A percentile compares a stretch with the other conserved stretches of the same genome.
Evolutionary conservation across 345 rosid species (phyloP).

Genomic region (Bruguiera sexangula): DNA sequence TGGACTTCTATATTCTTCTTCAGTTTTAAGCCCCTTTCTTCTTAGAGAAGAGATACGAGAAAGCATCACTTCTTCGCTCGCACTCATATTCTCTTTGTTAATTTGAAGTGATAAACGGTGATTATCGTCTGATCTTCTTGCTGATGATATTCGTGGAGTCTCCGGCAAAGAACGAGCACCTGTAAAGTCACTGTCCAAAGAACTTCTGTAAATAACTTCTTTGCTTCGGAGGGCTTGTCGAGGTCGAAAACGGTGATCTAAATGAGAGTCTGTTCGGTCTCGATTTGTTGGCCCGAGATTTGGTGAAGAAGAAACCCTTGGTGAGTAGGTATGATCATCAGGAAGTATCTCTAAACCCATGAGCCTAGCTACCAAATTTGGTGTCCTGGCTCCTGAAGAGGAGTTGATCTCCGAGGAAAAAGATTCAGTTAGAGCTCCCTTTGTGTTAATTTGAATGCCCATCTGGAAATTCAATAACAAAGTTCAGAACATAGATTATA

Average conservation of each 20-base stretch:
- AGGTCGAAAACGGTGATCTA: slow-evolving; percentile 17
- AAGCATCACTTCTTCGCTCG: slow-evolving; percentile 30
- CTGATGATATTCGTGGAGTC: slow-evolving; percentile 75
- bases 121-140: slow-evolving; percentile 69
- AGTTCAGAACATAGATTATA: slow-evolving; percentile 11
- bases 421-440: slow-evolving; percentile 20
- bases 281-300: slow-evolving; percentile 23
- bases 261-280: slow-evolving; percentile 13
- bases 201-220: slow-evolving; percentile 21
- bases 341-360: slow-evolving; percentile 97
- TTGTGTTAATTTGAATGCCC: slow-evolving; percentile 73
- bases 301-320: slow-evolving; percentile 33
- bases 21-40: slow-evolving; percentile 46
- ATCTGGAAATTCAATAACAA: slow-evolving; percentile 35
- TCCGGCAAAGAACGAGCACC: slow-evolving; percentile 76
- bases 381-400: slow-evolving; percentile 76
- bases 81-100: slow-evolving; percentile 55
- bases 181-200: slow-evolving; percentile 33
- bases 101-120: slow-evolving; percentile 76
- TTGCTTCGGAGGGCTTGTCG: slow-evolving; percentile 31
- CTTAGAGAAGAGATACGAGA: slow-evolving; percentile 40
- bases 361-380: slow-evolving; percentile 78
- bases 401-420: slow-evolving; percentile 53
- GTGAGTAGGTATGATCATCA: slow-evolving; percentile 38
- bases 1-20: slow-evolving; percentile 60